Evolutionary conservation across 2,329 filamentous ascomycete species (phyloP).

Genomic region (Clonostachys chloroleuca): DNA sequence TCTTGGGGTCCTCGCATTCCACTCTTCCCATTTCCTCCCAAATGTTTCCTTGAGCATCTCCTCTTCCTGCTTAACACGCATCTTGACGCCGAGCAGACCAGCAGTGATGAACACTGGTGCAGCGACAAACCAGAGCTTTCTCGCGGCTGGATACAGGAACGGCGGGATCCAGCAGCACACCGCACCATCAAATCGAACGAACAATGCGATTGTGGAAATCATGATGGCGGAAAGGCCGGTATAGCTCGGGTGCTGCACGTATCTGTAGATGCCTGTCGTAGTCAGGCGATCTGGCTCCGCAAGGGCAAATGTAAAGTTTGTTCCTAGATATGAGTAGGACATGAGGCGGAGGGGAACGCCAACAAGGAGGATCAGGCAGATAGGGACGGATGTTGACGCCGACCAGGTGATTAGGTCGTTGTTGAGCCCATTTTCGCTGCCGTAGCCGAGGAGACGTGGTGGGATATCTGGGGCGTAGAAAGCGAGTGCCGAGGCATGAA

Average conservation of each 20-base stretch:
- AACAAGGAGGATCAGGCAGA: slow-evolving; percentile 17
- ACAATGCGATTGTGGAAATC: slow-evolving; percentile 19
- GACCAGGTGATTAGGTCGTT: slow-evolving; percentile 23
- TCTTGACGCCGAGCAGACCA: slow-evolving; percentile 15
- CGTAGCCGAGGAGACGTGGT: not conserved
- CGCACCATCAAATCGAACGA: slow-evolving; percentile 29
- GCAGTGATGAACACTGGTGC: slow-evolving; percentile 5
- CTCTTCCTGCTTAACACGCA: slow-evolving; percentile 42
- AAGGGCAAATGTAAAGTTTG: slow-evolving; percentile 49
- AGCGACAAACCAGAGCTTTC: not conserved
- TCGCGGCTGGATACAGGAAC: slow-evolving; percentile 2
- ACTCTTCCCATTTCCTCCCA: slow-evolving; percentile 40
- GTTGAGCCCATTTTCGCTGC: slow-evolving; percentile 10
- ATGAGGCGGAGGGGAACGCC: slow-evolving; percentile 22
- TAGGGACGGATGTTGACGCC: slow-evolving; percentile 15
- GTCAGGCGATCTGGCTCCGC: slow-evolving; percentile 36
- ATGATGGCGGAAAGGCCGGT: slow-evolving; percentile 31
- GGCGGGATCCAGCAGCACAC: slow-evolving; percentile 30
- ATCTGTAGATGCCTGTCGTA: slow-evolving; percentile 41
- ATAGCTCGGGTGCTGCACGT: slow-evolving; percentile 49
- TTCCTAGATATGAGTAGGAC: slow-evolving; percentile 39
- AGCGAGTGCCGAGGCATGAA: not conserved
- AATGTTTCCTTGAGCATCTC: slow-evolving; percentile 40
- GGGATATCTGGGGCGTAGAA: not conserved
- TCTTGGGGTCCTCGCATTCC: slow-evolving; percentile 39